Percentiles rank a stretch among this genome's conserved stretches.
Conservation (phyloP, 257 asterid genomes). For the Cruciata laevipes region DNA sequence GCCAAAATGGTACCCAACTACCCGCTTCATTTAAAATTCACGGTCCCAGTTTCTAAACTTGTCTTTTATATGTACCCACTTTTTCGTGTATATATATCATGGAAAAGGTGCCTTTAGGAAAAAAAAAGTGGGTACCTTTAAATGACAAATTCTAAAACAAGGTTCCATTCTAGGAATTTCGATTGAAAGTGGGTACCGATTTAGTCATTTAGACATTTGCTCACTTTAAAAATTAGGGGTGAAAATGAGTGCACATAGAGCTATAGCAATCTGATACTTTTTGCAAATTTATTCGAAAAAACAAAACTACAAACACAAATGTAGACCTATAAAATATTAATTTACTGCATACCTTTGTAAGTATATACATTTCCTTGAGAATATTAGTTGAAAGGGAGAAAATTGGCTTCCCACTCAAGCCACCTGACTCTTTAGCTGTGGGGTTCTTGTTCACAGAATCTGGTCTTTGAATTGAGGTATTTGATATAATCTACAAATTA, state of each 20-base stretch:
- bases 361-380: slow-evolving; percentile 80
- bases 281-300: neutral
- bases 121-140: neutral
- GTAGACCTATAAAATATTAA: neutral
- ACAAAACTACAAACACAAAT: neutral
- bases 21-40: neutral
- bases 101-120: neutral
- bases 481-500: slow-evolving; percentile 71
- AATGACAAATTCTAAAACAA: neutral
- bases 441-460: slow-evolving; percentile 51
- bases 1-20: neutral
- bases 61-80: neutral
- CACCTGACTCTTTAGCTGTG: slow-evolving; percentile 74
- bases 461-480: slow-evolving; percentile 88
- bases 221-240: neutral
- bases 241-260: neutral
- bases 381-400: slow-evolving; percentile 57
- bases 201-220: neutral
- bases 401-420: slow-evolving; percentile 92
- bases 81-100: too few species aligned
- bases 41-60: neutral
- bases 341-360: slow-evolving; percentile 66
- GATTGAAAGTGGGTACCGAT: neutral
- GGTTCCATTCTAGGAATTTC: neutral
- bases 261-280: too few species aligned